These are phyloP conservation scores for Lanmaoa pseudosensibilis DNA, from an alignment of 768 basidiomycete genomes.

Conservation along the genomic window DNA sequence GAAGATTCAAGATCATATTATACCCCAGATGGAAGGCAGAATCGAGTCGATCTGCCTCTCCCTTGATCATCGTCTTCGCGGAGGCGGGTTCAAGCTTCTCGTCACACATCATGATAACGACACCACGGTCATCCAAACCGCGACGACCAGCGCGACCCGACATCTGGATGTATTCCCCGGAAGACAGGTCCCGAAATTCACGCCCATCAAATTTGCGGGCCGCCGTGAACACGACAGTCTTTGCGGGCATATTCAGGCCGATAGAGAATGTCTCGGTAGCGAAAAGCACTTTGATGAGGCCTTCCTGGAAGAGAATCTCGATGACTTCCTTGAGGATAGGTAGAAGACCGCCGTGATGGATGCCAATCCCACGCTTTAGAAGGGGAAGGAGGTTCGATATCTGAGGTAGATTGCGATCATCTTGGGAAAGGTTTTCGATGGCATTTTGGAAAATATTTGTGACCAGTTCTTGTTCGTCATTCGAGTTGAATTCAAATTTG, in stretches of 20 bases:
- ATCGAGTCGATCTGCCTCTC: conserved; percentile 93
- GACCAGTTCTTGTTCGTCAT: conserved; percentile 88
- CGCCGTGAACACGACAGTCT: conserved; percentile 96
- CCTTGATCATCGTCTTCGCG: conserved; percentile 97
- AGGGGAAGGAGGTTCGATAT: conserved; percentile 91
- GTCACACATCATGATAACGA: conserved; percentile 99
- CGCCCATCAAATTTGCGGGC: conserved; percentile 95
- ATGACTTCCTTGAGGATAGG: conserved; percentile 99
- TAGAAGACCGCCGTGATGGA: conserved; percentile 96
- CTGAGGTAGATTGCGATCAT: conserved; percentile 89
- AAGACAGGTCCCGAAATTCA: conserved; percentile 90
- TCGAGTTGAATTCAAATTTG: conserved; percentile 94
- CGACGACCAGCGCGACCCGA: conserved; percentile 96
- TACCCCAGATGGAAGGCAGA: conserved; percentile 99
- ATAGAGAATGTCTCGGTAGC: conserved; percentile 99
- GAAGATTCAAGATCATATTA: conserved; percentile 98
- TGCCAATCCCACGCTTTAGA: conserved; percentile 92
- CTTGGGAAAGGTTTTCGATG: conserved; percentile 81
- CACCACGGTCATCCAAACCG: conserved; percentile 96
- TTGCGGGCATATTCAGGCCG: conserved; percentile 98
- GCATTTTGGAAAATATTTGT: conserved; percentile 92
- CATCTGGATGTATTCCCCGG: conserved; percentile 99
- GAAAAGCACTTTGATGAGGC: conserved; percentile 95
- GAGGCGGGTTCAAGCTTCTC: conserved; percentile 92
- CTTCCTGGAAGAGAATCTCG: conserved; percentile 98